Conservation (phyloP, 78 protist genomes). For the Neovahlkampfia damariscottae region DNA sequence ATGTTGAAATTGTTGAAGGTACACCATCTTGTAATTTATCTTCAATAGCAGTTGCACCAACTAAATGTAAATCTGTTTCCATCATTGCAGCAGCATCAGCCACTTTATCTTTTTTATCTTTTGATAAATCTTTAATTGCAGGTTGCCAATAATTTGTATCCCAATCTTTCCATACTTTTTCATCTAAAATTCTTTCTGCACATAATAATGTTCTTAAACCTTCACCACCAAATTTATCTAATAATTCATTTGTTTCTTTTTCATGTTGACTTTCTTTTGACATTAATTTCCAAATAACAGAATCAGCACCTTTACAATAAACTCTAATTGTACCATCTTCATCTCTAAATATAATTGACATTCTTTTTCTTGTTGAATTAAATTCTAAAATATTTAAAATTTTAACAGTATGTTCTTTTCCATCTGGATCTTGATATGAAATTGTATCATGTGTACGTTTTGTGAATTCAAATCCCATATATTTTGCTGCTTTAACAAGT, state of each 20-base stretch:
- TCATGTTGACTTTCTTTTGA: neutral
- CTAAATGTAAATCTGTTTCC: slow-evolving; percentile 19
- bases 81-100: neutral
- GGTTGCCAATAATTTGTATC: neutral
- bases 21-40: slow-evolving; percentile 55
- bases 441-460: neutral
- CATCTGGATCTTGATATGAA: neutral
- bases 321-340: slow-evolving; percentile 12
- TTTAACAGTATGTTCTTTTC: neutral
- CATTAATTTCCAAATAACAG: slow-evolving; percentile 30
- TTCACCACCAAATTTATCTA: slow-evolving; percentile 36
- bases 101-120: neutral
- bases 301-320: slow-evolving; percentile 76
- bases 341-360: slow-evolving; percentile 26
- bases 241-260: neutral
- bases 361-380: slow-evolving; percentile 22
- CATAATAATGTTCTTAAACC: slow-evolving; percentile 68
- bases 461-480: slow-evolving; percentile 8
- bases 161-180: neutral
- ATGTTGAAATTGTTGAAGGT: slow-evolving; percentile 16
- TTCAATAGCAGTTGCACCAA: slow-evolving; percentile 79
- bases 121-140: slow-evolving; percentile 16
- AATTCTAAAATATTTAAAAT: slow-evolving; percentile 11
- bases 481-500: slow-evolving; percentile 52
- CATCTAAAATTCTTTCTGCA: neutral